Evolutionary conservation across 2,329 filamentous ascomycete species (phyloP), one percentile per base, ranked within the genome.

Genomic region (Epichloe amarillans): DNA sequence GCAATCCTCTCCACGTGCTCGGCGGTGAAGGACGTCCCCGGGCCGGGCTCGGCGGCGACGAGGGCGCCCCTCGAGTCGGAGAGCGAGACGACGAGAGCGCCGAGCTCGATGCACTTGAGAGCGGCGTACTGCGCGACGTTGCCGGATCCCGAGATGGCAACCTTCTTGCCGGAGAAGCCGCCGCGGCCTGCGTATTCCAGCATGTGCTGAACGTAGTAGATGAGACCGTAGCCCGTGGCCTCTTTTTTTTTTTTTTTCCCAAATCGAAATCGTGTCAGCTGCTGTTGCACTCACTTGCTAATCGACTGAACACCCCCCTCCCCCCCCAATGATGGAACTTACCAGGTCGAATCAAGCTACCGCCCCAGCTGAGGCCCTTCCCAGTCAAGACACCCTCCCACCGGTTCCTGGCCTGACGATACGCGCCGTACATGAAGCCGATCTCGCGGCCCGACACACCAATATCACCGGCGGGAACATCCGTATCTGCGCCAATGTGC

Each of bases 91-190:
- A 98, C 88, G 52, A 80, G 91, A 56, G 84, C 93, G 62, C 93
- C 93, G 60, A 97, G 88, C 78, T 97, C 90, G 62, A 97, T 93
- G 66, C 84, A 83, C 76, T 97, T 97, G 61, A 97, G 84, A 0
- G 91, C 93, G 35, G 91, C 91, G 74, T 93, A 97, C 75, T 97
- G 93, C 35, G 93, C 93, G 50, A 97, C 93, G 74, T 98, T 98
- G 59, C 93, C 93, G 53, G 91, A 96, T 56, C 93, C 93, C 43
- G 93, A 96, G 69, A 98, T 85, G 69, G 91, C 88, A 52, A 97
- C 93, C 54, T 84, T 84, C 81, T 97, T 97, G 72, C 89, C 91
- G 56, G 79, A 71, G 75, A 95, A 95, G 59, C 78, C 80, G 66
- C 94, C 89, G 66, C 84, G 83, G 68, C 88, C 88, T 60, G 88